Evolutionary conservation across 1,284 basidiomycete species (phyloP).

Genomic region (Fomitopsis pinicola): DNA sequence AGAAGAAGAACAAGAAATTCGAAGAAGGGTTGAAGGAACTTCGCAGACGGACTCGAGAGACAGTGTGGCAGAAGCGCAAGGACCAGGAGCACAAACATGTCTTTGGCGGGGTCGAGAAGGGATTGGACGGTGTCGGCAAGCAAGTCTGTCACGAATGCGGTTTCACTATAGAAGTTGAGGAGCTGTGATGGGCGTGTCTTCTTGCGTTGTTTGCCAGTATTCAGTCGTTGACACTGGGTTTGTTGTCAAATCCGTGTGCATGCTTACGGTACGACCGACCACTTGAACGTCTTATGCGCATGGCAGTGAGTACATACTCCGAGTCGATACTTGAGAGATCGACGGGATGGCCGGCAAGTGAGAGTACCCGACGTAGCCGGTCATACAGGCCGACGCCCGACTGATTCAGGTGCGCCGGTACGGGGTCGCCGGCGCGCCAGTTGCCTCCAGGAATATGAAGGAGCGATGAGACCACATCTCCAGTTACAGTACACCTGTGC

Average conservation of each 20-base stretch:
- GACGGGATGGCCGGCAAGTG: no score
- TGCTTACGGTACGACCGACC: no score
- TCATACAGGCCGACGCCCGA: no score
- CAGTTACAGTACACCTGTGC: not conserved
- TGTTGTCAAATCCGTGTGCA: no score
- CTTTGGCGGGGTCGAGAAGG: conserved; percentile 59
- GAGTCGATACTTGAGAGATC: no score
- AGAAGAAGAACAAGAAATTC: conserved; percentile 92
- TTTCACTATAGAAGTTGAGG: conserved; percentile 84
- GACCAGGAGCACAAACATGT: conserved; percentile 87
- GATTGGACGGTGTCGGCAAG: conserved; percentile 48
- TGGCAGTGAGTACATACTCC: no score
- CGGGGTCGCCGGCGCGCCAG: no score
- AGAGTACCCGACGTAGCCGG: no score
- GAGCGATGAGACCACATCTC: not conserved
- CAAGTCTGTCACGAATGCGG: conserved; percentile 86
- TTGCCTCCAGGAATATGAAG: no score
- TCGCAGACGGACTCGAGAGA: conserved; percentile 81
- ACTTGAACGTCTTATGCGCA: no score
- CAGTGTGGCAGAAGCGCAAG: conserved; percentile 83
- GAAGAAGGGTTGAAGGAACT: conserved; percentile 82
- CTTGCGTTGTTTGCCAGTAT: not conserved
- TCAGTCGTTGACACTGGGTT: not conserved
- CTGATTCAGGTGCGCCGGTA: no score
- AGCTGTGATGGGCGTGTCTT: conserved; percentile 42